These are phyloP conservation scores for Phytophthora pluvialis DNA, from an alignment of 352 stramenopile species.

Conservation along the genomic window DNA sequence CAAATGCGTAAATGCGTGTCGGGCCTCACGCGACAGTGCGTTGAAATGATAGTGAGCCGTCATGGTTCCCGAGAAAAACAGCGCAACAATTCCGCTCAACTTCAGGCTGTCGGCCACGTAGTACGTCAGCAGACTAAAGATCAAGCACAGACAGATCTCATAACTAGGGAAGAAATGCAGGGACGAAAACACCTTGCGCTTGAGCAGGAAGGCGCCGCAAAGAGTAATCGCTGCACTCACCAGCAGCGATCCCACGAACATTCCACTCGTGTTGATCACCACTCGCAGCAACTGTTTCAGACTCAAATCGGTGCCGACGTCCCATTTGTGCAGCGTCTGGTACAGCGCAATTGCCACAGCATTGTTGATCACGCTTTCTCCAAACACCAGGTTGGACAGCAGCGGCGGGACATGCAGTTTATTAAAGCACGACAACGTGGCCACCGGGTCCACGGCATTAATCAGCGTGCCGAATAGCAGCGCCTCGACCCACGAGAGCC, in stretches of 20 bases:
- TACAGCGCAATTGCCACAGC: conserved; percentile 94
- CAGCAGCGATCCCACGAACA: conserved; percentile 80
- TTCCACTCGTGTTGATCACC: conserved; percentile 64
- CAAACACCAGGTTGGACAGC: conserved; percentile 96
- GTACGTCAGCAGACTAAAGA: conserved; percentile 87
- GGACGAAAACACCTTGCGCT: conserved; percentile 72
- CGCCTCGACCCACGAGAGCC: conserved; percentile 89
- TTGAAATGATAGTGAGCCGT: conserved; percentile 90
- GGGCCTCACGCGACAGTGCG: conserved; percentile 75
- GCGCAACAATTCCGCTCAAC: conserved; percentile 92
- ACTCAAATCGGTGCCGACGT: conserved; percentile 74
- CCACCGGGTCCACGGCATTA: conserved; percentile 94
- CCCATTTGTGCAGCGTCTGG: conserved; percentile 91
- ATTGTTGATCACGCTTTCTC: conserved; percentile 96
- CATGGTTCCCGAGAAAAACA: conserved; percentile 94
- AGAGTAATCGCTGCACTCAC: conserved; percentile 79
- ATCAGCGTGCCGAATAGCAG: conserved; percentile 94
- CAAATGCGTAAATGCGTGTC: conserved; percentile 85
- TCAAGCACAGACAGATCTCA: conserved; percentile 85
- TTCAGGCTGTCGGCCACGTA: conserved; percentile 80
- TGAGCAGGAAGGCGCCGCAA: conserved; percentile 77
- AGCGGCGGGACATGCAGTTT: conserved; percentile 84
- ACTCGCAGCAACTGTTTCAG: conserved; percentile 68
- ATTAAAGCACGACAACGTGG: conserved; percentile 94
- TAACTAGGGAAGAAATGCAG: conserved; percentile 85